Conservation (phyloP, 257 asterid genomes). For the Solanum arcanum region DNA sequence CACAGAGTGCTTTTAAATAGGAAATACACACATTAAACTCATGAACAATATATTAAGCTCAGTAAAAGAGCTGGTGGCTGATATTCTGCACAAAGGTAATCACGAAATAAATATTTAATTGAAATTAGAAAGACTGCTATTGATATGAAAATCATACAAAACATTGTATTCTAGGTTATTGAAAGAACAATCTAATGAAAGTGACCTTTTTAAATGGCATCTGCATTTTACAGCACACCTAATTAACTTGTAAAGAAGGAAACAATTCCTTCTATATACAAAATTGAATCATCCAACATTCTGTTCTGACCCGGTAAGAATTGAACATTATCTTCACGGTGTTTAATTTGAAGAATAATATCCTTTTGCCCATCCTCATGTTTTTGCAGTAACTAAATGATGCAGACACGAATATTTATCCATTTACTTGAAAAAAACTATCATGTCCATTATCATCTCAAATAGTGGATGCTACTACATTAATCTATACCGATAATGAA, state of each 20-base stretch:
- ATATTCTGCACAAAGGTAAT: neutral
- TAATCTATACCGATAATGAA: too few relatives aligned
- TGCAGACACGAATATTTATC: too few relatives aligned
- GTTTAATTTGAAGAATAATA: constrained; percentile 50
- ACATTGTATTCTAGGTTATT: neutral
- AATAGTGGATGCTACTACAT: too few relatives aligned
- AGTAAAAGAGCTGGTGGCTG: too few relatives aligned
- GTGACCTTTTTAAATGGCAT: neutral
- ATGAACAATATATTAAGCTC: too few relatives aligned
- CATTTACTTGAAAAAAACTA: too few relatives aligned
- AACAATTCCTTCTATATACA: constrained; percentile 50
- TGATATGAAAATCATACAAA: neutral
- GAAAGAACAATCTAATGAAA: neutral
- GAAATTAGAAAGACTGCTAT: neutral
- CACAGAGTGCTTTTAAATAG: too few relatives aligned
- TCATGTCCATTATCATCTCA: too few relatives aligned
- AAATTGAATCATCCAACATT: constrained; percentile 43
- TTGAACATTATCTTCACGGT: constrained; percentile 47
- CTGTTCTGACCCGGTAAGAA: constrained; percentile 29
- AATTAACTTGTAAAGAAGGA: neutral
- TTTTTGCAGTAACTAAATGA: constrained; percentile 29
- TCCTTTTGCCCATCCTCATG: constrained; percentile 46
- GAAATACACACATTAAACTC: too few relatives aligned
- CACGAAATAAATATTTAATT: too few relatives aligned
- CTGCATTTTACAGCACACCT: neutral